These are phyloP conservation scores for Trichosporon coremiiforme DNA, from an alignment of 1,284 basidiomycete species.

Conservation along the genomic window DNA sequence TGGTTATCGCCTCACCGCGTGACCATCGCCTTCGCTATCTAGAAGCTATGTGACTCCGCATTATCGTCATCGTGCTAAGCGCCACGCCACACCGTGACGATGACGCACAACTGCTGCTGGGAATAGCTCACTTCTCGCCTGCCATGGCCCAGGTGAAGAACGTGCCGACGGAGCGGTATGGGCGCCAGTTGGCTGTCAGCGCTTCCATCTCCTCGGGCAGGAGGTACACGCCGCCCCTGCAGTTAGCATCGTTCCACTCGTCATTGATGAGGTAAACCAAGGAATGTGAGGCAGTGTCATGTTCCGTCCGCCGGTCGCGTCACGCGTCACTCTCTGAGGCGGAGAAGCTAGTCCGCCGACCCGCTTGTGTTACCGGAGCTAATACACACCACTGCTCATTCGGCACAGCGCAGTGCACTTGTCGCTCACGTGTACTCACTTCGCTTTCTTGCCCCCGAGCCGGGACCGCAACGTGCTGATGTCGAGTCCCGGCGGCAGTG, in stretches of 20 bases:
- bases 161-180: slow-evolving; percentile 72
- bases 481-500: slow-evolving; percentile 67
- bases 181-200: slow-evolving; percentile 73
- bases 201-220: slow-evolving; percentile 80
- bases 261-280: no score
- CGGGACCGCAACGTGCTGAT: slow-evolving; percentile 66
- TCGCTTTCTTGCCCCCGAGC: slow-evolving; percentile 75
- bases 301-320: not conserved
- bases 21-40: no score
- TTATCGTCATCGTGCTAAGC: not conserved
- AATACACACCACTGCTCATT: not conserved
- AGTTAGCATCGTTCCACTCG: slow-evolving; percentile 20
- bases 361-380: no score
- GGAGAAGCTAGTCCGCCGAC: not conserved
- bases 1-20: no score
- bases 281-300: not conserved
- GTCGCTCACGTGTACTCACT: slow-evolving; percentile 59
- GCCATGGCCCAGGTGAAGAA: slow-evolving; percentile 56
- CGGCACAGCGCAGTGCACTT: not conserved
- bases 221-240: slow-evolving; percentile 69
- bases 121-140: slow-evolving; percentile 32
- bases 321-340: not conserved
- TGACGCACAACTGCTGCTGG: not conserved
- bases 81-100: not conserved
- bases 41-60: no score